Evolutionary conservation across 495 filamentous ascomycete species (phyloP).

Genomic region (Xylaria longipes): DNA sequence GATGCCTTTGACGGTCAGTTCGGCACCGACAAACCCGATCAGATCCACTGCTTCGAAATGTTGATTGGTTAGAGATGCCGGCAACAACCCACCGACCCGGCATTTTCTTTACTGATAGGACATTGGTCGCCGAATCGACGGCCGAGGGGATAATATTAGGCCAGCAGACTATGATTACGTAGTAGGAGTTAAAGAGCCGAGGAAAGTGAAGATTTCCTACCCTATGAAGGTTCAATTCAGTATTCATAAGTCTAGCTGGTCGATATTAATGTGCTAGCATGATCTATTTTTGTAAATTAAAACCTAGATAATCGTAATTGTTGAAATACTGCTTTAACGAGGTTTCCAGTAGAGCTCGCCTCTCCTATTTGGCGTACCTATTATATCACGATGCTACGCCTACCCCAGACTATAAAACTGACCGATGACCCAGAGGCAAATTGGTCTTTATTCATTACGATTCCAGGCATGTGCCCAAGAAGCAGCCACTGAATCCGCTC

Average conservation of each 20-base stretch:
- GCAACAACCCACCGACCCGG: too few species aligned
- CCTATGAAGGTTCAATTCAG: neutral
- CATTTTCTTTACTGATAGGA: neutral
- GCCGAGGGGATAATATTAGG: neutral
- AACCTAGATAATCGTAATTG: too few species aligned
- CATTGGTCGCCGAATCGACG: neutral
- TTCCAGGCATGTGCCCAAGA: conserved; percentile 5
- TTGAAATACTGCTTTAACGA: too few species aligned
- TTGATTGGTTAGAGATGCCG: too few species aligned
- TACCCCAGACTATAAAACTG: neutral
- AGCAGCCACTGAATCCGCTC: conserved; percentile 17
- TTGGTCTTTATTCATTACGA: conserved; percentile 26
- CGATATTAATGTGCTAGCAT: too few species aligned
- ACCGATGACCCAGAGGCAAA: conserved; percentile 13
- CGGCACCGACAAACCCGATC: neutral
- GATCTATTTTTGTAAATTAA: too few species aligned
- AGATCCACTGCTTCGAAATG: neutral
- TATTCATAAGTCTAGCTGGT: too few species aligned
- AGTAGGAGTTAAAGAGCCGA: neutral
- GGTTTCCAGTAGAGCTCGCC: too few species aligned
- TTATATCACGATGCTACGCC: neutral
- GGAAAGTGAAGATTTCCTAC: neutral
- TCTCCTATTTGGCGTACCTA: conserved; percentile 26
- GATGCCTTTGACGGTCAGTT: neutral
- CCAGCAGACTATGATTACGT: too few species aligned